Evolutionary conservation across 768 basidiomycete genomes (phyloP), one percentile per base, ranked within the genome.

Genomic region (Flagelloscypha sp.): DNA sequence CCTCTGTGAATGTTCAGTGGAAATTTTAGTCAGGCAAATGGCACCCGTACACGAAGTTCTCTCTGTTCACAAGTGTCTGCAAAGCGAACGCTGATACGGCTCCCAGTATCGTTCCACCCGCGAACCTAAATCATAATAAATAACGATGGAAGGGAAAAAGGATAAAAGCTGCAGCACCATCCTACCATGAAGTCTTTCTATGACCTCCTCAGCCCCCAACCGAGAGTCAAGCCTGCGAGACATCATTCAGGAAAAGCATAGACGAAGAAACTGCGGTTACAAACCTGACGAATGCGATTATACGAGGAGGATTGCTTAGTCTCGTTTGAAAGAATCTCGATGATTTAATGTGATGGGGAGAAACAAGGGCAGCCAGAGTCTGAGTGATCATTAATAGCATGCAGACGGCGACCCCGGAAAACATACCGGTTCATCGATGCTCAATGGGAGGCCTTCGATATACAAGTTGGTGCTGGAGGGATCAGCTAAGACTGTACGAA

Each of bases 241-340:
- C 6, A 32, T 10, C 22, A 25, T 22, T 33, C 25, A 30, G 30
- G 18, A 35, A 30, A 30, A 24, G 24, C 40, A 23, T 9, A 23
- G n/a, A 21, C 27, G 13, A 24, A 38, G 18, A 9, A 40, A 21
- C 6, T 20, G 6, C 22, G 30, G 32, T 33, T 20, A 53, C 70
- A 15, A 44, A 83, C 84, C 85, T 68, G 27, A 86, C 82, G 47
- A 87, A 87, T 0, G 83, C 84, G 37, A 87, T 86, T 42, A 85
- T 82, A 39, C 83, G 64, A 13, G 83, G 81, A 1, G 84, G 84
- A 37, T 75, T 72, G 41, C 80, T 84, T 16, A 87, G 54, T 43
- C 79, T 70, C 7, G 84, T 86, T 54, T 81, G 81, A 54, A 88
- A 88, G 54, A 85, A 82, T 12, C 85, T 68, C 45, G 74, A 80